A percentile compares a stretch with the other conserved stretches of the same genome.
These are phyloP conservation scores for Acacia pycnantha DNA, from an alignment of 331 rosid species.

Conservation along the genomic window DNA sequence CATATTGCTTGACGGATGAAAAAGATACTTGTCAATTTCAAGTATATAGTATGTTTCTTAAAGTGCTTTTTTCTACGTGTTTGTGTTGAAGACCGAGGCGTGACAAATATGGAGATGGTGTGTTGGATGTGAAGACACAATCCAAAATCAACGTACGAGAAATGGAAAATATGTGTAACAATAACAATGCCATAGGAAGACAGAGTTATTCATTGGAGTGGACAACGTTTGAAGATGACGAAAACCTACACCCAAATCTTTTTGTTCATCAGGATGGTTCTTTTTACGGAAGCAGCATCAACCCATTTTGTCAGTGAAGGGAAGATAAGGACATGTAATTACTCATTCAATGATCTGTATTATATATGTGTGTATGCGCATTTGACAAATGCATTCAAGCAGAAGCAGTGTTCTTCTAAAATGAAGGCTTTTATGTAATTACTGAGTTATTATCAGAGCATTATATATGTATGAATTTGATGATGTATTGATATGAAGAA, in stretches of 20 bases:
- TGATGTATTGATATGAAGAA: not conserved
- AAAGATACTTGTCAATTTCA: not conserved
- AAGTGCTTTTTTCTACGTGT: not conserved
- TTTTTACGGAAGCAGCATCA: constrained; percentile 39
- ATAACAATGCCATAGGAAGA: constrained; percentile 41
- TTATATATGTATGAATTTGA: not conserved
- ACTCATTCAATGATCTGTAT: not conserved
- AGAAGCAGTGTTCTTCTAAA: not conserved
- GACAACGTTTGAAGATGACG: constrained; percentile 73
- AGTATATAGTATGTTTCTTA: not conserved
- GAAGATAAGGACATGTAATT: not conserved
- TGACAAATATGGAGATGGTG: constrained; percentile 73
- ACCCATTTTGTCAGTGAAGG: constrained; percentile 45
- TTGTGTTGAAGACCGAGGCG: constrained; percentile 58
- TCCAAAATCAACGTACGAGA: constrained; percentile 81
- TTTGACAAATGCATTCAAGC: not conserved
- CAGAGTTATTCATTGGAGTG: constrained; percentile 62
- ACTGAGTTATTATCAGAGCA: not conserved
- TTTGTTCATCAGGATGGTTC: constrained; percentile 36
- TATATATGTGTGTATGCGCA: not conserved
- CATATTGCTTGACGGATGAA: not conserved
- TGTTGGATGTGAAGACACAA: constrained; percentile 70
- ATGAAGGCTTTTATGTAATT: not conserved
- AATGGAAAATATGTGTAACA: constrained; percentile 60
- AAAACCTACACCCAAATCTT: constrained; percentile 82